These are phyloP conservation scores for Rugonectria rugulosa DNA, from an alignment of 2,329 filamentous ascomycete species.

Conservation along the genomic window DNA sequence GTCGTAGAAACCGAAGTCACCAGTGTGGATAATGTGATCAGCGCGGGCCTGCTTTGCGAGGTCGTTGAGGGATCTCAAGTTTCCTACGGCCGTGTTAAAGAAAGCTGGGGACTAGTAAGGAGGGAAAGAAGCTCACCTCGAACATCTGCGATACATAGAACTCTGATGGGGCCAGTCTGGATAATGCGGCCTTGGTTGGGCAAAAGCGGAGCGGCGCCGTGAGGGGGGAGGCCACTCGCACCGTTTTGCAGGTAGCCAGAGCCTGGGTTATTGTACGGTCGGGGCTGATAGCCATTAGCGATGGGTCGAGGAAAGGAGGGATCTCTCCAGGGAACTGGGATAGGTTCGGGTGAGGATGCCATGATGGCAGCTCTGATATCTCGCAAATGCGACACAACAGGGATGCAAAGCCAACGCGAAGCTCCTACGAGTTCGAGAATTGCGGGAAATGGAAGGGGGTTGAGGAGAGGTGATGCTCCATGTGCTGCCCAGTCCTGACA, in stretches of 20 bases:
- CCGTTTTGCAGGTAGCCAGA: slow-evolving; percentile 72
- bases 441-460: neutral
- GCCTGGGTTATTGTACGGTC: slow-evolving; percentile 59
- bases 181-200: slow-evolving; percentile 73
- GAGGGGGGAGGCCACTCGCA: slow-evolving; percentile 59
- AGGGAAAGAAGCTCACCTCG: slow-evolving; percentile 59
- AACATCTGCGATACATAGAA: slow-evolving; percentile 76
- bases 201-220: slow-evolving; percentile 69
- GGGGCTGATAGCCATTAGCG: slow-evolving; percentile 45
- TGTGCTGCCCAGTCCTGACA: slow-evolving; percentile 12
- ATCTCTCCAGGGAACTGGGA: slow-evolving; percentile 6
- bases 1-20: slow-evolving; percentile 99
- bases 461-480: no score
- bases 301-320: slow-evolving; percentile 16
- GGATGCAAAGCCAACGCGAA: neutral
- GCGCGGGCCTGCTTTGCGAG: slow-evolving; percentile 93
- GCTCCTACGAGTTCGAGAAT: neutral
- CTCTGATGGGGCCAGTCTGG: slow-evolving; percentile 70
- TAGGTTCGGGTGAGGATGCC: slow-evolving; percentile 4
- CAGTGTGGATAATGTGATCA: slow-evolving; percentile 98
- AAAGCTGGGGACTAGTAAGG: neutral
- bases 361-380: slow-evolving; percentile 12
- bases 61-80: slow-evolving; percentile 93
- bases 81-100: slow-evolving; percentile 67
- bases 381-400: slow-evolving; percentile 15